phyloP scores from a whole-genome alignment of 345 rosid genomes.

The Bruguiera parviflora region DNA sequence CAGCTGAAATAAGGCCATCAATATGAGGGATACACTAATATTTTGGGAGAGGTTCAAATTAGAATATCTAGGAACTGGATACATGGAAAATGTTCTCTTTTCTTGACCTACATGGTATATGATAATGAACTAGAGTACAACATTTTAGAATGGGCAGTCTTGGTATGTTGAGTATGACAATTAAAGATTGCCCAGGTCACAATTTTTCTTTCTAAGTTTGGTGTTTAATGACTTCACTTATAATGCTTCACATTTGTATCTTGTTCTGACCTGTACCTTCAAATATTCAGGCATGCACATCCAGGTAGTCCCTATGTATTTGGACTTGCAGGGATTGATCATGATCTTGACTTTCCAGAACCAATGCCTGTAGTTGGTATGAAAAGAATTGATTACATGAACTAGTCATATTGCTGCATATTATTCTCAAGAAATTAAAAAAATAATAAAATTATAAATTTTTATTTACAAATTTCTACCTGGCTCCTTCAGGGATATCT shows the following conservation, averaged over 20 bases:
- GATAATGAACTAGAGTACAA: no score
- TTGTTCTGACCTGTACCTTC: constrained; percentile 41
- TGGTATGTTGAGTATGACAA: neutral
- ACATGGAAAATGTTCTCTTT: no score
- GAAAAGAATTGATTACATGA: constrained; percentile 9
- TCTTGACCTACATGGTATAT: no score
- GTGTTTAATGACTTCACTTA: no score
- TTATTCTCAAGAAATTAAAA: neutral
- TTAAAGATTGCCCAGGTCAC: neutral
- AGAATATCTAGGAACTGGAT: no score
- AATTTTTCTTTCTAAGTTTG: neutral
- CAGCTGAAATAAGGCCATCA: no score
- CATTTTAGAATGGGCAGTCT: no score
- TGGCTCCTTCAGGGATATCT: constrained; percentile 59
- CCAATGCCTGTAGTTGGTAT: constrained; percentile 97
- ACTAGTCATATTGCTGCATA: neutral
- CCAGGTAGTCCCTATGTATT: constrained; percentile 98
- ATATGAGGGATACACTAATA: no score
- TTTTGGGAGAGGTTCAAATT: no score
- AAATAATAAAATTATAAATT: no score
- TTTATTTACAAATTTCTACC: constrained; percentile 3
- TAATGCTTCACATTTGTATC: constrained; percentile 9
- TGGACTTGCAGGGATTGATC: constrained; percentile 96
- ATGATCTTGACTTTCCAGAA: constrained; percentile 97
- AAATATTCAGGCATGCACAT: constrained; percentile 86